Evolutionary conservation across 1,139 yeast species (phyloP).

Genomic region (Sugiyamaella paludigena): DNA sequence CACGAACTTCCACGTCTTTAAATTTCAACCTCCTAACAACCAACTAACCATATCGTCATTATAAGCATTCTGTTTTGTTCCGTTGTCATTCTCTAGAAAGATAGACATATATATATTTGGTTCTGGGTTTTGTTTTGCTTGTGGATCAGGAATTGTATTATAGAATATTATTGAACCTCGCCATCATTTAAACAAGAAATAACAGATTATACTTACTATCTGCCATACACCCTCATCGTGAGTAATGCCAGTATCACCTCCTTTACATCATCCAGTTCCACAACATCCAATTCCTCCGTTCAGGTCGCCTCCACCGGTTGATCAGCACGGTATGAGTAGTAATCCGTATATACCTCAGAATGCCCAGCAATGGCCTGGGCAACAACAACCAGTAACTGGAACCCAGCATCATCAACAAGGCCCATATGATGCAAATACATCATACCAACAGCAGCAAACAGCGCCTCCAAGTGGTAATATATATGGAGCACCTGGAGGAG

Average conservation of each 20-base stretch:
- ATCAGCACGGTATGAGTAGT: constrained; percentile 16
- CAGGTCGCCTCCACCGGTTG: constrained; percentile 38
- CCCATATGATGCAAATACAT: constrained; percentile 1
- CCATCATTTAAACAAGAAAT: too few relatives aligned
- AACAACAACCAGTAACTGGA: constrained; percentile 11
- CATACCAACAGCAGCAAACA: constrained; percentile 11
- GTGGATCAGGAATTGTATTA: too few relatives aligned
- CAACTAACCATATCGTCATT: too few relatives aligned
- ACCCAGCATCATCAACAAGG: constrained; percentile 9
- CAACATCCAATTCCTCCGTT: constrained; percentile 46
- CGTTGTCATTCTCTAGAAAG: too few relatives aligned
- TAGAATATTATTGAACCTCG: too few relatives aligned
- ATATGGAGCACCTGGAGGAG: constrained; percentile 19
- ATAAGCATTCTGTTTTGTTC: too few relatives aligned
- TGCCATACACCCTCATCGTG: too few relatives aligned
- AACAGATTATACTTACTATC: too few relatives aligned
- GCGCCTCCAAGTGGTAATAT: constrained; percentile 13
- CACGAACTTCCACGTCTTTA: too few relatives aligned
- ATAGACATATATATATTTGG: too few relatives aligned
- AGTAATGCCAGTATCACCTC: constrained; percentile 34
- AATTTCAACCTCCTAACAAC: too few relatives aligned
- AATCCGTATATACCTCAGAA: constrained; percentile 23
- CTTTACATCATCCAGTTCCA: constrained; percentile 47
- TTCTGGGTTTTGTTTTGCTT: too few relatives aligned
- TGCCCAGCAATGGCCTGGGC: constrained; percentile 5